phyloP scores from a whole-genome alignment of 148 eudicot species.

The Rhododendron vialii region DNA sequence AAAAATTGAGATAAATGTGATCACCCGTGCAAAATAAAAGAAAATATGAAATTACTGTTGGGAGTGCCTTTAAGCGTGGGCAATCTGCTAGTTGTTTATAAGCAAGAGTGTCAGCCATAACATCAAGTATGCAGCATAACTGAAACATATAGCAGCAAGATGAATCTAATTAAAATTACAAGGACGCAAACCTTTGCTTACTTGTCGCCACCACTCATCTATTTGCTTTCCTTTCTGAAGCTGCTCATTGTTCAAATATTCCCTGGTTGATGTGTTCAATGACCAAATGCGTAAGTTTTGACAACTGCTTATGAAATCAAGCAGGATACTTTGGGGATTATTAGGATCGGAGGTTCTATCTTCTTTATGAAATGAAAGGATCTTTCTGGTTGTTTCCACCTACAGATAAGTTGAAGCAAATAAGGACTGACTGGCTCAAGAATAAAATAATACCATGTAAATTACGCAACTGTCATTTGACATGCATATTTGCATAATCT shows the following conservation, averaged over 20 bases:
- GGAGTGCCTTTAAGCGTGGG: neutral
- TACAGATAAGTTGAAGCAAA: conserved; percentile 23
- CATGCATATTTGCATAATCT: neutral
- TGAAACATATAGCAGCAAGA: neutral
- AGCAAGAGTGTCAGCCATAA: neutral
- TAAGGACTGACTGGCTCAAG: conserved; percentile 5
- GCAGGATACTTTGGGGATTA: conserved; percentile 76
- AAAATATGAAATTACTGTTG: neutral
- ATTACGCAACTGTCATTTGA: neutral
- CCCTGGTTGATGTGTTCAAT: conserved; percentile 66
- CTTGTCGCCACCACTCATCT: conserved; percentile 99
- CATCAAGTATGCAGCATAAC: neutral
- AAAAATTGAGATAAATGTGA: neutral
- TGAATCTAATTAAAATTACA: neutral
- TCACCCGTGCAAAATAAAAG: neutral
- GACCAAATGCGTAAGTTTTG: conserved; percentile 93
- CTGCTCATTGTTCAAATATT: conserved; percentile 74
- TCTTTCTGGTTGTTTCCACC: conserved; percentile 84
- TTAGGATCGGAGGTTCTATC: conserved; percentile 73
- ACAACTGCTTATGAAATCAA: conserved; percentile 94
- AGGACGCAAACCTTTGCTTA: conserved; percentile 62
- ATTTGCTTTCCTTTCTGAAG: conserved; percentile 98
- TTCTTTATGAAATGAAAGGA: conserved; percentile 85
- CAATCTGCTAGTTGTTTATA: neutral
- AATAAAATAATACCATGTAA: neutral